phyloP scores from a whole-genome alignment of 164 flowering plant genomes.

The Stephania japonica region DNA sequence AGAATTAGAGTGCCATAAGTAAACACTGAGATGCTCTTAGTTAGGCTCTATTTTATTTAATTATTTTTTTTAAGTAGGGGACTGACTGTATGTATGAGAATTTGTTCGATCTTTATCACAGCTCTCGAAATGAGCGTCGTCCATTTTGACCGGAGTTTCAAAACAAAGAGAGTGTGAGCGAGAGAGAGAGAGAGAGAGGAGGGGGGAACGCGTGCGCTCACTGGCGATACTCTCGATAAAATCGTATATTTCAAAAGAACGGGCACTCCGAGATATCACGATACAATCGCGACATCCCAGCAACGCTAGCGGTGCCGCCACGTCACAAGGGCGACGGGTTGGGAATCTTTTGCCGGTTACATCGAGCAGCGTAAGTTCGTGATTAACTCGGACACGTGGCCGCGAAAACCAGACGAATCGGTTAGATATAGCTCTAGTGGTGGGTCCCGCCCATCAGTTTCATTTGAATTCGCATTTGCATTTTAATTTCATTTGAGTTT shows the following conservation, averaged over 20 bases:
- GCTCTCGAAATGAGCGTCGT: neutral
- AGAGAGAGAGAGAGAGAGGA: no score
- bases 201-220: slow-evolving; percentile 6
- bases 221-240: neutral
- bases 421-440: slow-evolving; percentile 5
- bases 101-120: neutral
- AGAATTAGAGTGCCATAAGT: no score
- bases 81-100: neutral
- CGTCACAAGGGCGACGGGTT: neutral
- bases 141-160: neutral
- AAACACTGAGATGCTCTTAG: no score
- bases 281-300: neutral
- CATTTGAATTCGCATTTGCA: slow-evolving; percentile 3
- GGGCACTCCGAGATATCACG: neutral
- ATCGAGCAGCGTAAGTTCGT: no score
- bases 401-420: neutral
- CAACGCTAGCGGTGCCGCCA: slow-evolving; percentile 8
- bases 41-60: no score
- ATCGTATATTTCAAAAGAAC: neutral
- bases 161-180: slow-evolving; percentile 1
- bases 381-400: neutral
- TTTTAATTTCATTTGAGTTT: slow-evolving; percentile 12
- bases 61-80: neutral
- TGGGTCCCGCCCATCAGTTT: neutral
- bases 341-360: no score